These are phyloP conservation scores for Colletotrichum sp. DNA, from an alignment of 2,329 filamentous ascomycete genomes.

Conservation along the genomic window DNA sequence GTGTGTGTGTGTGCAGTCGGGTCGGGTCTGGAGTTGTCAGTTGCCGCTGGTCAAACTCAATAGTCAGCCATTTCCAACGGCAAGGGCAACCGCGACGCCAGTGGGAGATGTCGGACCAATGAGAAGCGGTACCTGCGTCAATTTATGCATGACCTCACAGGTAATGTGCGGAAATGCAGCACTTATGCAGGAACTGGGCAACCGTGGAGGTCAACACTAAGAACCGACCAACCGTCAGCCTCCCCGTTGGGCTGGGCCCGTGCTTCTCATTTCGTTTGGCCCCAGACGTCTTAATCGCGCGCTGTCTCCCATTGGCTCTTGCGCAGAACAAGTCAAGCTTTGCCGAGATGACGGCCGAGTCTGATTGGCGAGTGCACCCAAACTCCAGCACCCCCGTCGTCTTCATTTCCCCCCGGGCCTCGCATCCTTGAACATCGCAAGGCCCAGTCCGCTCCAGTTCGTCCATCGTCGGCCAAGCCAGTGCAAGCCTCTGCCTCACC, in stretches of 20 bases:
- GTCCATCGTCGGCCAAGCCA: background rate
- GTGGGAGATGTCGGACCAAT: background rate
- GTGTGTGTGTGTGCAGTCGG: background rate
- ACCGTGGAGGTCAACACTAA: background rate
- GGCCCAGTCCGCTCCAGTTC: background rate
- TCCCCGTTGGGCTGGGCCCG: background rate
- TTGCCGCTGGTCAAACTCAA: background rate
- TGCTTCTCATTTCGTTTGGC: constrained; percentile 18
- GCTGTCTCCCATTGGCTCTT: constrained; percentile 9
- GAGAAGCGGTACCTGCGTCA: background rate
- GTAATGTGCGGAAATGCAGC: background rate
- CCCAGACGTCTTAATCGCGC: constrained; percentile 7
- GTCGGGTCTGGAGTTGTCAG: background rate
- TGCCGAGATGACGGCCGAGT: constrained; percentile 18
- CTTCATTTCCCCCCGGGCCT: constrained; percentile 13
- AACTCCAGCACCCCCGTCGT: background rate
- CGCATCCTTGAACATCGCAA: constrained; percentile 3
- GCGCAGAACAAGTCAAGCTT: constrained; percentile 10
- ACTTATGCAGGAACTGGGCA: constrained; percentile 17
- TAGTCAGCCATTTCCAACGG: background rate
- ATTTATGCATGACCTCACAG: constrained; percentile 4
- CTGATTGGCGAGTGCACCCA: constrained; percentile 12
- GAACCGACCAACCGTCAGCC: background rate
- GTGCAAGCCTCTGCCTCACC: background rate
- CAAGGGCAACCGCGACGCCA: background rate